A percentile compares a stretch with the other conserved stretches of the same genome.
Conservation (phyloP, 345 rosid species). For the Citrus sp. region DNA sequence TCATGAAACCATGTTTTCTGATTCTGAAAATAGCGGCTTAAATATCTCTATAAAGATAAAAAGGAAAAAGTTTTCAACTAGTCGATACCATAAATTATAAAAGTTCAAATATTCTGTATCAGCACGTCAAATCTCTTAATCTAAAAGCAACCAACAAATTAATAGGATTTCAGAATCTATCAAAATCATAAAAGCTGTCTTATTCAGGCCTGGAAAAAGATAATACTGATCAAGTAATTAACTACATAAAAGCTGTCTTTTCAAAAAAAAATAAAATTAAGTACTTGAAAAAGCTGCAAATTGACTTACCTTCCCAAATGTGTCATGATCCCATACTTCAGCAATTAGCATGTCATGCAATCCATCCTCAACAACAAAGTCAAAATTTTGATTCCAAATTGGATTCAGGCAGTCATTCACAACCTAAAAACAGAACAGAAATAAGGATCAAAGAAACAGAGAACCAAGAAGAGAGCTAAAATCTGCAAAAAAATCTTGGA, state of each 20-base stretch:
- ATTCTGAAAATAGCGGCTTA: neutral
- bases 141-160: neutral
- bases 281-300: neutral
- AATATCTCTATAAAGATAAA: neutral
- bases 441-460: neutral
- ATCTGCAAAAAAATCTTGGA: neutral
- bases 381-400: conserved; percentile 97
- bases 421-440: conserved; percentile 44
- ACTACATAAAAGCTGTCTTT: neutral
- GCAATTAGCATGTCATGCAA: conserved; percentile 92
- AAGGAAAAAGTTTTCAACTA: neutral
- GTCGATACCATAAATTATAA: neutral
- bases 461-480: neutral
- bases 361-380: conserved; percentile 96
- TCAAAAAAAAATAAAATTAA: too few species aligned
- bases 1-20: neutral
- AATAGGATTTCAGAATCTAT: neutral
- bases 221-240: neutral
- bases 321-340: conserved; percentile 96
- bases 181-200: neutral
- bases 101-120: too few species aligned
- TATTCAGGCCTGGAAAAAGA: neutral
- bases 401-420: conserved; percentile 90
- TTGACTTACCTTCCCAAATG: conserved; percentile 89
- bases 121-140: neutral